Conservation (phyloP, 2,329 filamentous ascomycete genomes). For the Biscogniauxia sp. region DNA sequence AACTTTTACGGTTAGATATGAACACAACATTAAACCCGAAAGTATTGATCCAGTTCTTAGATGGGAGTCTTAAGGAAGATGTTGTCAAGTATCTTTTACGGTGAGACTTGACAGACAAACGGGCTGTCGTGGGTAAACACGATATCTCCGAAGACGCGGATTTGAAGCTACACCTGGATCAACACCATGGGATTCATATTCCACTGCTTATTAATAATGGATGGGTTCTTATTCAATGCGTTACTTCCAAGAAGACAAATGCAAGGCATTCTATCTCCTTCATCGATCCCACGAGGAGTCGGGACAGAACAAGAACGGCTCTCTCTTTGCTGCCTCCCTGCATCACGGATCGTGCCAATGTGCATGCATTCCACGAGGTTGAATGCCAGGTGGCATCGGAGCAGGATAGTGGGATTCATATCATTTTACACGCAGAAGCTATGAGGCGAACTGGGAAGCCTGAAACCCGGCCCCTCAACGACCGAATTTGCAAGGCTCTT, state of each 20-base stretch:
- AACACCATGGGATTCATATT: slow-evolving; percentile 6
- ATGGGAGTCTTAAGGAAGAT: background rate
- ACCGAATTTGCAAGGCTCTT: slow-evolving; percentile 8
- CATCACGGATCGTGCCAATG: background rate
- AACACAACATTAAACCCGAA: slow-evolving; percentile 1
- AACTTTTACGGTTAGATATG: background rate
- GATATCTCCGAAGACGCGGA: background rate
- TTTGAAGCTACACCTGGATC: background rate
- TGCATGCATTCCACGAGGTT: background rate
- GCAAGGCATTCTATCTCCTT: background rate
- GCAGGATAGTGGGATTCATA: slow-evolving; percentile 11
- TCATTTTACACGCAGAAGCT: slow-evolving; percentile 12
- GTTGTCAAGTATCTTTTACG: slow-evolving; percentile 2
- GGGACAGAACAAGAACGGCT: too few species aligned
- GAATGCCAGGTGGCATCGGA: background rate
- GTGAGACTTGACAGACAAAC: slow-evolving; percentile 1
- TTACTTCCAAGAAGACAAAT: background rate
- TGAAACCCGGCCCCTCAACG: slow-evolving; percentile 5
- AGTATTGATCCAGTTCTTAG: background rate
- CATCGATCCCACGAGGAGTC: background rate
- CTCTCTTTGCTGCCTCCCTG: too few species aligned
- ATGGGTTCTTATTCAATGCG: slow-evolving; percentile 6
- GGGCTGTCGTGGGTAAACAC: background rate
- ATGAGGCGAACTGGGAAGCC: slow-evolving; percentile 11
- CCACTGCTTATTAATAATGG: slow-evolving; percentile 1